Percentiles rank a stretch among this genome's conserved stretches.
Conservation (phyloP, 1,284 basidiomycete species). For the Sanguinoderma infundibulare region DNA sequence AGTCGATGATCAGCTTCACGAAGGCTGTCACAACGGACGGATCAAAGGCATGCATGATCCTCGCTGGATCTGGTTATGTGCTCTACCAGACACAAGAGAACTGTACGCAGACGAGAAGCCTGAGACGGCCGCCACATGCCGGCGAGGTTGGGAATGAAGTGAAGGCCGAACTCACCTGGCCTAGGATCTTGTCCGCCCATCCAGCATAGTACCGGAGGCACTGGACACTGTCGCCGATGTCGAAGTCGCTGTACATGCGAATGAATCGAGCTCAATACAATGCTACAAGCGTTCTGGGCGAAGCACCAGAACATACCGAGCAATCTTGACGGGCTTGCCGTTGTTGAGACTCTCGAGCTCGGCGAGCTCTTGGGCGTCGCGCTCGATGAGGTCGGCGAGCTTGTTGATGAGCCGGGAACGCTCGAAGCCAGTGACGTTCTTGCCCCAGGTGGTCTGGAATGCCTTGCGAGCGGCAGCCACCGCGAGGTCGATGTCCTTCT, state of each 20-base stretch:
- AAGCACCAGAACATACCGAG: conserved; percentile 46
- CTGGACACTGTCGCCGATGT: conserved; percentile 82
- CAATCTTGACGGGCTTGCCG: conserved; percentile 83
- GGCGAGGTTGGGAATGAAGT: background rate
- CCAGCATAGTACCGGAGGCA: conserved; percentile 85
- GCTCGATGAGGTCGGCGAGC: conserved; percentile 92
- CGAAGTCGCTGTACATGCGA: conserved; percentile 80
- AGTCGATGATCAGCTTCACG: background rate
- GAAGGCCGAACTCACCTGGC: conserved; percentile 44
- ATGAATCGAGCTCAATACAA: background rate
- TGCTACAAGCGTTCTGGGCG: background rate
- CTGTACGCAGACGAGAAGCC: background rate
- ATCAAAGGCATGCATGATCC: background rate
- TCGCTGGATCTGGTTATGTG: background rate
- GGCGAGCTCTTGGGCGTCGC: conserved; percentile 76
- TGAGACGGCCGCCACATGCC: too few relatives aligned
- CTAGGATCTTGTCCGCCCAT: conserved; percentile 60
- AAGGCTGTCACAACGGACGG: background rate
- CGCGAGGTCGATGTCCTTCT: conserved; percentile 81
- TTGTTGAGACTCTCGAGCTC: conserved; percentile 85
- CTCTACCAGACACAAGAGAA: background rate
- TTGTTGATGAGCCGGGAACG: conserved; percentile 82
- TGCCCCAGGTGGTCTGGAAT: conserved; percentile 90
- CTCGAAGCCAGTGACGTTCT: conserved; percentile 83
- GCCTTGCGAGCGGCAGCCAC: conserved; percentile 86